Conservation (phyloP, 2,329 filamentous ascomycete species). For the Xylariaceae sp. region DNA sequence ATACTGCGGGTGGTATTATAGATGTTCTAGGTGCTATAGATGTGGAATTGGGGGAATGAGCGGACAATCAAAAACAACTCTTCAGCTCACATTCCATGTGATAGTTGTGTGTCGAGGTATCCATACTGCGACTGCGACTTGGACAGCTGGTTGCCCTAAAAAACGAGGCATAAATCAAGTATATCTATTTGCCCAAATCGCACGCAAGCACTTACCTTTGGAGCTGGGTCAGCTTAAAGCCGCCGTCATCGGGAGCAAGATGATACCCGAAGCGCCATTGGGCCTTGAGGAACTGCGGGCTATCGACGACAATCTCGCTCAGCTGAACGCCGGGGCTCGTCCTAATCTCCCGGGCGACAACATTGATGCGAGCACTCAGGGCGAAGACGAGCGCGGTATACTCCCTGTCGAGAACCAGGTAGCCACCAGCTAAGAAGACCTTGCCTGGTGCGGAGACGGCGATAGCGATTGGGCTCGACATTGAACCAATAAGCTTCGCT, state of each 20-base stretch:
- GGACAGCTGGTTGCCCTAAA: not conserved
- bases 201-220: slow-evolving; percentile 57
- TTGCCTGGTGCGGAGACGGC: slow-evolving; percentile 92
- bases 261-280: slow-evolving; percentile 84
- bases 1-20: not conserved
- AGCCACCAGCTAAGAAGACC: slow-evolving; percentile 89
- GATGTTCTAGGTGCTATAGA: not conserved
- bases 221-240: slow-evolving; percentile 74
- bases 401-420: slow-evolving; percentile 82
- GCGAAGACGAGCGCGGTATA: slow-evolving; percentile 74
- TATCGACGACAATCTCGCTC: slow-evolving; percentile 75
- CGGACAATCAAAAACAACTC: not conserved
- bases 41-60: not conserved
- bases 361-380: slow-evolving; percentile 62
- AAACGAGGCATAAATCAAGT: not conserved
- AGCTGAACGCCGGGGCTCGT: slow-evolving; percentile 59
- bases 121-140: no score
- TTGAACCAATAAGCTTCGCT: slow-evolving; percentile 8
- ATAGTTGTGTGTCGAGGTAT: not conserved
- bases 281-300: slow-evolving; percentile 84
- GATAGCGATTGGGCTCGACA: slow-evolving; percentile 29
- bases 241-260: slow-evolving; percentile 63
- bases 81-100: not conserved
- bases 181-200: not conserved
- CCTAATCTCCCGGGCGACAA: slow-evolving; percentile 52